Percentiles rank a stretch among this genome's conserved stretches.
These are phyloP conservation scores for Salvia splendens DNA, from an alignment of 257 asterid species.

Conservation along the genomic window DNA sequence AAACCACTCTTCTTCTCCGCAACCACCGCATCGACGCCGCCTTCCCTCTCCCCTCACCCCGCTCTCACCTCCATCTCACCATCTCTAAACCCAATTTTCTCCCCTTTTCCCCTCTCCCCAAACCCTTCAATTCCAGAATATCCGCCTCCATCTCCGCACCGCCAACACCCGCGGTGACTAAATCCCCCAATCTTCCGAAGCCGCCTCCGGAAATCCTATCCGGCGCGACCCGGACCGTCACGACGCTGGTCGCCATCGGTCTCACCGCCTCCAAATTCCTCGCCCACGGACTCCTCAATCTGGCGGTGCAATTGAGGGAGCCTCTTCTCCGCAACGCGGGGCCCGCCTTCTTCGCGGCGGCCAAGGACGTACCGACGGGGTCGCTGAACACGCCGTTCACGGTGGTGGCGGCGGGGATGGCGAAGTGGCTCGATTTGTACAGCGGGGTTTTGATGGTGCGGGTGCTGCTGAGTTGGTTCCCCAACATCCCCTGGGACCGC, in stretches of 20 bases:
- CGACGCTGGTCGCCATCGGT: conserved; percentile 58
- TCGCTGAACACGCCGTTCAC: conserved; percentile 79
- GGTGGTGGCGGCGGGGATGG: conserved; percentile 91
- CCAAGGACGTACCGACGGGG: conserved; percentile 42
- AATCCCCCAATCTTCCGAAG: conserved; percentile 4
- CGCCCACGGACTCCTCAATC: conserved; percentile 35
- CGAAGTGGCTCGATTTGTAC: conserved; percentile 86
- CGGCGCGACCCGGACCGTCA: conserved; percentile 74
- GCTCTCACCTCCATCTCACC: conserved; percentile 5
- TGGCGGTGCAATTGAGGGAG: conserved; percentile 46
- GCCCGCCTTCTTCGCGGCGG: conserved; percentile 86
- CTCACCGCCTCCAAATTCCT: conserved; percentile 52
- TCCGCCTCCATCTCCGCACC: conserved; percentile 40
- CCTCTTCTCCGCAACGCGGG: conserved; percentile 55
- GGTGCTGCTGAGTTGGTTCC: conserved; percentile 92
- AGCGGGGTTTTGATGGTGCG: conserved; percentile 86
- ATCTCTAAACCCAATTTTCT: conserved; percentile 29
- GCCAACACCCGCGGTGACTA: conserved; percentile 20
- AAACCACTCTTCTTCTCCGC: conserved; percentile 40
- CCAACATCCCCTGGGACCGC: conserved; percentile 92
- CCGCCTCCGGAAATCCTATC: conserved; percentile 43
- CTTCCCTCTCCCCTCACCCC: conserved; percentile 20
- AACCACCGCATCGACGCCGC: conserved; percentile 24
- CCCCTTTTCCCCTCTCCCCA: conserved; percentile 27
- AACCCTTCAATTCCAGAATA: conserved; percentile 34